Percentiles rank a stretch among this genome's conserved stretches.
Conservation (phyloP, 768 basidiomycete species). For the Mycena floridula region DNA sequence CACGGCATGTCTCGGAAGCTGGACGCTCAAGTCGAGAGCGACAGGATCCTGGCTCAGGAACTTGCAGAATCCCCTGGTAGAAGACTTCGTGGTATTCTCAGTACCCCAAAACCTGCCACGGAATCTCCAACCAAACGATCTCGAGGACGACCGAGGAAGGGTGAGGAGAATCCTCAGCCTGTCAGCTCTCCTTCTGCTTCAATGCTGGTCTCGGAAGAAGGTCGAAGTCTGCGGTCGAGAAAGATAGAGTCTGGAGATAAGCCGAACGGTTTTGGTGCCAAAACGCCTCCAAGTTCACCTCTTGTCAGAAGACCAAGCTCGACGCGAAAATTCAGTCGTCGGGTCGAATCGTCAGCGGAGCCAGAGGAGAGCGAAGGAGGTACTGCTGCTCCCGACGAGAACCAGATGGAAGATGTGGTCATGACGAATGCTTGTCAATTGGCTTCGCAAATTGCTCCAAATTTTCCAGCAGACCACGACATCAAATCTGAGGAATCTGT, state of each 20-base stretch:
- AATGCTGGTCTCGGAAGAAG: too few relatives aligned
- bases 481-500: constrained; percentile 49
- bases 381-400: background rate
- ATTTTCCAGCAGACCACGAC: constrained; percentile 15
- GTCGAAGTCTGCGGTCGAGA: too few relatives aligned
- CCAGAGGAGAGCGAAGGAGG: constrained; percentile 9
- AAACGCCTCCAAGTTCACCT: too few relatives aligned
- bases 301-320: background rate
- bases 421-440: constrained; percentile 15
- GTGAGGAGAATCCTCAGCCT: too few relatives aligned
- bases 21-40: constrained; percentile 2
- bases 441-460: background rate
- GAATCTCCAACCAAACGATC: background rate
- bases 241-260: too few relatives aligned
- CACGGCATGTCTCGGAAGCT: background rate
- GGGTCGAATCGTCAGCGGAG: constrained; percentile 1
- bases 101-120: background rate
- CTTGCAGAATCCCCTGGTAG: constrained; percentile 4
- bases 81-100: background rate
- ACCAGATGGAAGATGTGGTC: background rate
- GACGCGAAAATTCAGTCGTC: background rate
- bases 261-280: too few relatives aligned
- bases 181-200: too few relatives aligned
- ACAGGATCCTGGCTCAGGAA: constrained; percentile 2
- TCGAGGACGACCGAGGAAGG: too few relatives aligned